Percentiles rank a stretch among this genome's conserved stretches.
phyloP scores from a whole-genome alignment of 2,329 filamentous ascomycete genomes.

The Aspergillus fijiensis region DNA sequence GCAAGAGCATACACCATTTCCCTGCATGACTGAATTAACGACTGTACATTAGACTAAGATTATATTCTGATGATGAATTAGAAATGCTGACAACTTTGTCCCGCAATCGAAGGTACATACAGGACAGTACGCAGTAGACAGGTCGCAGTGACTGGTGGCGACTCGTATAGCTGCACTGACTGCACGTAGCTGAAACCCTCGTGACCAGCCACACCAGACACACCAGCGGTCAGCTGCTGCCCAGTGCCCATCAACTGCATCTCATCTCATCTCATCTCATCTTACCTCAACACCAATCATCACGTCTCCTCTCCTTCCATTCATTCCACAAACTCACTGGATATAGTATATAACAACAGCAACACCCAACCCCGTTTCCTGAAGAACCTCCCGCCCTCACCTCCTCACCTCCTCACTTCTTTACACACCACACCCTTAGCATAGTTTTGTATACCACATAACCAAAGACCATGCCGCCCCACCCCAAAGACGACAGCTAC shows the following conservation, averaged over 20 bases:
- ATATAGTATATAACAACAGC: not conserved
- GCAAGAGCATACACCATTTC: not conserved
- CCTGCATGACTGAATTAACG: not conserved
- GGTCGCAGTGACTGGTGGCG: not conserved
- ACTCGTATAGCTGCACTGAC: not conserved
- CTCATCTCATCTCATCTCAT: too few relatives aligned
- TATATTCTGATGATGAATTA: not conserved
- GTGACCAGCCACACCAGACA: not conserved
- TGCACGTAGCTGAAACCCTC: not conserved
- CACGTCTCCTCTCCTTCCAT: too few relatives aligned
- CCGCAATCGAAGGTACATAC: not conserved
- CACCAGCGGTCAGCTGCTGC: not conserved
- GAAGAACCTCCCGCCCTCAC: not conserved
- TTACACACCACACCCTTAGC: not conserved
- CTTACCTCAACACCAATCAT: too few relatives aligned
- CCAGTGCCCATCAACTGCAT: not conserved
- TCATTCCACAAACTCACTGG: not conserved
- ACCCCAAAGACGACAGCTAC: not conserved
- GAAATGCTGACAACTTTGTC: not conserved
- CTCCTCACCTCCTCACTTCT: not conserved
- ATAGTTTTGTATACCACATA: not conserved
- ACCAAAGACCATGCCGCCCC: not conserved
- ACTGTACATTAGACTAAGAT: not conserved
- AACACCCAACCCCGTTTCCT: not conserved
- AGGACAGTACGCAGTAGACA: not conserved